Evolutionary conservation across 2,329 filamentous ascomycete genomes (phyloP), one percentile per base, ranked within the genome.

Genomic region (Aspergillus sp.): DNA sequence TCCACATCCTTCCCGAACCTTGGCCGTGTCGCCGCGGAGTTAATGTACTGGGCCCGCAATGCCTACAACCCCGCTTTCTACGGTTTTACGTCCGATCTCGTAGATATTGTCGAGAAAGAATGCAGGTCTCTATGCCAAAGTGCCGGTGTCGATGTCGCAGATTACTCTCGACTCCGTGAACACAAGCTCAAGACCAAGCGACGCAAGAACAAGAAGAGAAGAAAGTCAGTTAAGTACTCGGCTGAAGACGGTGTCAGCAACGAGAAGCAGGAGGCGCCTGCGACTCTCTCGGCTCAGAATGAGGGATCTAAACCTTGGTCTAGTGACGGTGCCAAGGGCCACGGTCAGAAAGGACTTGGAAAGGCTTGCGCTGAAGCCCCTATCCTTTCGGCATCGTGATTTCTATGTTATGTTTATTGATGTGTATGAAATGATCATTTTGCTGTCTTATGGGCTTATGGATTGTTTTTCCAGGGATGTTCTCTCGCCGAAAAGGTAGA

Each of bases 1-100:
- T 23, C 56, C 49, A 38, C 62, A 53, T 51, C 61, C 43, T 59
- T 65, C 20, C 63, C 67, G 17, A 62, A 69, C 27, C 49, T 68
- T 12, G 63, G 63, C 7, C 67, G 68, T 7, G 66, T 72, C 17
- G 67, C 68, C 3, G 64, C 65, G 0, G 66, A 70, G 41, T 61
- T 72, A 5, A 66, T 69, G 41, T 71, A 71, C 50, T 72, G 69
- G 69, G 66, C 68, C n/a, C 65, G 65, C 12, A 66, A 72, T 48
- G 69, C 69, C 7, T 72, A 72, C 50, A 71, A 70, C 43, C 69
- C 69, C 1, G 60, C 69, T 6, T 71, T 70, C 42, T 72, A 71
- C 20, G 69, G 69, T 0, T 66, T 72, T 27, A 70, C 68, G 0
- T 53, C 62, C 4, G 56, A 55, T 3, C 62, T 70, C 10, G 60